Base-by-base conservation (phyloP, 148 eudicot species). In the Salicornia ramosissima region DNA sequence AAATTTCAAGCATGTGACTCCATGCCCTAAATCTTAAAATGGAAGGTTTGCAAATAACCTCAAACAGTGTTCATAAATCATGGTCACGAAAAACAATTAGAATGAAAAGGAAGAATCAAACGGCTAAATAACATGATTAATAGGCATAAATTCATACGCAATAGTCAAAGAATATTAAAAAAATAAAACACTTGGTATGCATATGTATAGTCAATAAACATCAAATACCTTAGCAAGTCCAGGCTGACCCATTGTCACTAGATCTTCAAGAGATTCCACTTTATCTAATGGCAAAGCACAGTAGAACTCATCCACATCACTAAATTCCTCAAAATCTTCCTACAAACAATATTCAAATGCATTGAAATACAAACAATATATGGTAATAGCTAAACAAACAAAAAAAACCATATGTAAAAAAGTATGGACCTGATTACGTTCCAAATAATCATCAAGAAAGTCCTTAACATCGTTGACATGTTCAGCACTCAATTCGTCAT, bases 281-380 rank as follows among this genome's bases (percentile, higher is more conserved):
- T 90, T 90, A 74, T 94, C 99, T 22, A 95, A 74, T 28, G 97
- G 99, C 79, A 95, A 78, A 61, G 90, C 72, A 77, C 64, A 89
- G 80, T 95, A 95, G 56, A 95, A 84, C 82, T 91, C 96, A 81
- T 95, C 99, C 66, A 95, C 99, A 68, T 95, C 99, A 69, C 76
- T 73, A 69, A 95, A 95, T 69, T 95, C 99, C 43, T 95, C 99
- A 80, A 95, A 95, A 76, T 89, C 96, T 64, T 95, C 99, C 99
- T 95, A 64, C 56, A 79, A 70, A 79, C 45, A 24, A 51, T 69
- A 77, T 34, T 12, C 2, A 75, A 73, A 68, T 4, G 25, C 31
- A 68, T 30, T 31, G 26, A 40, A 55, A 4, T 61, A 62, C n/a
- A 34, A 64, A 2, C 22, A 6, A 24, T 26, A 19, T 22, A n/a